Conservation (phyloP, 192 early-diverging fungal species). For the Glomus cerebriforme region DNA sequence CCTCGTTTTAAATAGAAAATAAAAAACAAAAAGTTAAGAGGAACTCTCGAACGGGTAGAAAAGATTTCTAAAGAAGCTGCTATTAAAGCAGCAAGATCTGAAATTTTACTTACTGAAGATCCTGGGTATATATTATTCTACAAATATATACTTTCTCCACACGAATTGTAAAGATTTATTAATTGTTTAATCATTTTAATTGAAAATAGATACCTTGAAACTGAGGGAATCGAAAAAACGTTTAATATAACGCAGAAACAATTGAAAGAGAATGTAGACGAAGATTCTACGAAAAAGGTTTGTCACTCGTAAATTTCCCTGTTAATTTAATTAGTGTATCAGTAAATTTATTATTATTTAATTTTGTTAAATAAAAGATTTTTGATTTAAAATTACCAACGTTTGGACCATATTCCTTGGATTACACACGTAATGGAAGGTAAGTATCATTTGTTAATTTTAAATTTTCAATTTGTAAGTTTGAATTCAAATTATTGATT, state of each 20-base stretch:
- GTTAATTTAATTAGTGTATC: neutral
- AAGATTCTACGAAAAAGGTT: conserved; percentile 71
- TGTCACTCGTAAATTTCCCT: conserved; percentile 16
- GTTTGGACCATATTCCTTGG: conserved; percentile 86
- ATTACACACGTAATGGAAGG: conserved; percentile 88
- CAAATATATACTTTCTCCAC: neutral
- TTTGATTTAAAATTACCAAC: conserved; percentile 77
- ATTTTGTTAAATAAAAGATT: conserved; percentile 43
- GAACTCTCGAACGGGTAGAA: conserved; percentile 61
- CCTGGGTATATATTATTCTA: conserved; percentile 9
- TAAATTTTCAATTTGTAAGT: neutral
- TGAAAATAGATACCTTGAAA: conserved; percentile 80
- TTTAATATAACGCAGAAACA: conserved; percentile 79
- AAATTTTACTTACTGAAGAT: conserved; percentile 71
- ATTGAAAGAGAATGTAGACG: conserved; percentile 68
- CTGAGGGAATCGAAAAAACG: conserved; percentile 89
- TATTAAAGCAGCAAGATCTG: conserved; percentile 71
- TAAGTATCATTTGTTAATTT: conserved; percentile 8
- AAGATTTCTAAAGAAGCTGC: conserved; percentile 67
- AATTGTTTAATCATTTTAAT: neutral
- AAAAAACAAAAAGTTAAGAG: conserved; percentile 73
- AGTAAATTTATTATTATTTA: neutral
- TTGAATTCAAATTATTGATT: neutral
- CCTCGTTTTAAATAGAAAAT: conserved; percentile 44
- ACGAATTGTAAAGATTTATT: too few relatives aligned